A percentile compares a stretch with the other conserved stretches of the same genome.
These are phyloP conservation scores for Cladorrhinum sp. DNA, from an alignment of 2,329 filamentous ascomycete species.

Conservation along the genomic window DNA sequence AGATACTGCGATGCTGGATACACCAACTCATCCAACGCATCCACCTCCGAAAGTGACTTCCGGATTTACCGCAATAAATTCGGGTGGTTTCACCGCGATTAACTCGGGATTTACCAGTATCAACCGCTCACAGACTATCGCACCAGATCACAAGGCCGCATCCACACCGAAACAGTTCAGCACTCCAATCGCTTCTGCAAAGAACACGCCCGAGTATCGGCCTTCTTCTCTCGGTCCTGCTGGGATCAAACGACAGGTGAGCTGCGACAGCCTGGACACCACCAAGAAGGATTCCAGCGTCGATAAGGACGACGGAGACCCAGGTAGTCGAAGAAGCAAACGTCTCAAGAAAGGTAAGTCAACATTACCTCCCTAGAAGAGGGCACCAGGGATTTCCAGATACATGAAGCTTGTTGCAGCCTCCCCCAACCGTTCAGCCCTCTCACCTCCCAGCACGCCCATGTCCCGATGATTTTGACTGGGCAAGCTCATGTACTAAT, in stretches of 20 bases:
- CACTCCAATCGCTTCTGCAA: conserved; percentile 61
- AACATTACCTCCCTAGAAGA: neutral
- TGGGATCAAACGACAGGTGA: conserved; percentile 74
- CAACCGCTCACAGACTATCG: conserved; percentile 47
- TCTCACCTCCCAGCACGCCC: conserved; percentile 13
- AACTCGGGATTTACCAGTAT: conserved; percentile 68
- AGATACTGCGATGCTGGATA: conserved; percentile 49
- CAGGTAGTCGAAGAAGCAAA: conserved; percentile 80
- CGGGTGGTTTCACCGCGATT: conserved; percentile 69
- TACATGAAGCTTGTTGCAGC: neutral
- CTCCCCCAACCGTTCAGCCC: conserved; percentile 1
- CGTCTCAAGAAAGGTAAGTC: conserved; percentile 78
- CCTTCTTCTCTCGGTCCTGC: conserved; percentile 53
- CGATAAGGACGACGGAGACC: conserved; percentile 59
- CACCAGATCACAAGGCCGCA: conserved; percentile 51
- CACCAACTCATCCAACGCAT: conserved; percentile 36
- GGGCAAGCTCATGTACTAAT: conserved; percentile 35
- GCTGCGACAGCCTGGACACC: conserved; percentile 52
- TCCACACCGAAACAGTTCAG: conserved; percentile 60
- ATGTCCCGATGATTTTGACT: conserved; percentile 26
- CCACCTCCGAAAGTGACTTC: conserved; percentile 43
- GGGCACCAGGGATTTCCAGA: neutral
- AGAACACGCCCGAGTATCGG: conserved; percentile 63
- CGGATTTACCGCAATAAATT: conserved; percentile 57
- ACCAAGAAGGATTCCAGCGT: conserved; percentile 46